Percentiles rank a stretch among this genome's conserved stretches.
phyloP scores from a whole-genome alignment of 163 green algal genomes.

The Smithsoniella earleae region DNA sequence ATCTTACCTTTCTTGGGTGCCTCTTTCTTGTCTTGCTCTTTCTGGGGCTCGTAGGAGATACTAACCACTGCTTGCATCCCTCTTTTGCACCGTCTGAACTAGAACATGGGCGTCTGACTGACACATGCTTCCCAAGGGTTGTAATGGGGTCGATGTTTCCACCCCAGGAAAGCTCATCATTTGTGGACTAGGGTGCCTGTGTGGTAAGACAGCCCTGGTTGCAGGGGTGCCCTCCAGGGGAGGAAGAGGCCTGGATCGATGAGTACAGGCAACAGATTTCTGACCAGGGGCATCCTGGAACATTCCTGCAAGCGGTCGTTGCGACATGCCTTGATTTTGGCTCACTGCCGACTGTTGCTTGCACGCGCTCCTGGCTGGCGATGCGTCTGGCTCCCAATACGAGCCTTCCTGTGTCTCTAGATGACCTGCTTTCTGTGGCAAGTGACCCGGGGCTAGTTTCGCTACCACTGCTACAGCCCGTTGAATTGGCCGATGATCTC shows the following conservation, averaged over 20 bases:
- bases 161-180: too few relatives aligned
- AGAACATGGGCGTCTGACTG: too few relatives aligned
- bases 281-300: background rate
- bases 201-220: too few relatives aligned
- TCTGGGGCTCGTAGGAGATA: too few relatives aligned
- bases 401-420: background rate
- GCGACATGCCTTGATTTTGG: background rate
- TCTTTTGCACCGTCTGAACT: too few relatives aligned
- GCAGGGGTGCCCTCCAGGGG: background rate
- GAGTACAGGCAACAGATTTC: conserved; percentile 17
- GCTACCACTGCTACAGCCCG: background rate
- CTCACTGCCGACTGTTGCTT: background rate
- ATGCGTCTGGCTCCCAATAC: background rate
- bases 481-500: background rate
- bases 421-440: background rate
- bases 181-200: too few relatives aligned
- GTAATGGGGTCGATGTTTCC: too few relatives aligned
- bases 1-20: too few relatives aligned
- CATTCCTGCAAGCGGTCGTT: background rate
- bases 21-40: too few relatives aligned
- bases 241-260: conserved; percentile 5
- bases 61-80: too few relatives aligned
- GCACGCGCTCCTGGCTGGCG: background rate
- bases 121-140: too few relatives aligned
- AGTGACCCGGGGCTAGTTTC: too few relatives aligned